Evolutionary conservation across 176 grass and related monocot species (phyloP).

Genomic region (Lolium multiflorum): DNA sequence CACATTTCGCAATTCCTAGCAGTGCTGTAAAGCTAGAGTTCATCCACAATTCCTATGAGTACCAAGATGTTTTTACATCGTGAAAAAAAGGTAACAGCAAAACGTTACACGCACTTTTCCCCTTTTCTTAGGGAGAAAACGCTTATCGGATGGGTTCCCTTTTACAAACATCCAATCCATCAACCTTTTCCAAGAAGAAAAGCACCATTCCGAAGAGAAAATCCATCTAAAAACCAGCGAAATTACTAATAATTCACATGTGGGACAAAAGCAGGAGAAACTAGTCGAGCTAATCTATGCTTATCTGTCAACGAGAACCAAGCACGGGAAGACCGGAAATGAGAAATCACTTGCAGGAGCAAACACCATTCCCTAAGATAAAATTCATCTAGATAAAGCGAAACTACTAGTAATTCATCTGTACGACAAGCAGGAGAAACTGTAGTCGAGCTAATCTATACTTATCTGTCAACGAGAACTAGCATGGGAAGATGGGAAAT

Average conservation of each 20-base stretch:
- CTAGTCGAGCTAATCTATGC: too few relatives aligned
- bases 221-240: not conserved
- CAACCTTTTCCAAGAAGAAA: not conserved
- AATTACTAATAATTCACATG: not conserved
- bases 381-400: not conserved
- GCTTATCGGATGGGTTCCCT: too few relatives aligned
- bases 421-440: not conserved
- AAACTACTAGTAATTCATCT: not conserved
- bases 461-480: too few relatives aligned
- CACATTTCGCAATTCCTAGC: not conserved
- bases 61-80: not conserved
- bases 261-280: not conserved
- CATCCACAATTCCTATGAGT: not conserved
- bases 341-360: not conserved
- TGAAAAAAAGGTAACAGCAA: conserved; percentile 4
- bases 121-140: not conserved
- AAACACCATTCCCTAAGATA: not conserved
- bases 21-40: conserved; percentile 19
- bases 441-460: too few relatives aligned
- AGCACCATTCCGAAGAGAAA: not conserved
- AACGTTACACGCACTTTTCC: conserved; percentile 13
- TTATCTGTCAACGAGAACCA: too few relatives aligned
- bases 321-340: not conserved
- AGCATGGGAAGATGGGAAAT: not conserved
- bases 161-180: not conserved